A percentile compares a stretch with the other conserved stretches of the same genome.
These are phyloP conservation scores for Clarireedia monteithiana DNA, from an alignment of 2,329 filamentous ascomycete species.

Conservation along the genomic window DNA sequence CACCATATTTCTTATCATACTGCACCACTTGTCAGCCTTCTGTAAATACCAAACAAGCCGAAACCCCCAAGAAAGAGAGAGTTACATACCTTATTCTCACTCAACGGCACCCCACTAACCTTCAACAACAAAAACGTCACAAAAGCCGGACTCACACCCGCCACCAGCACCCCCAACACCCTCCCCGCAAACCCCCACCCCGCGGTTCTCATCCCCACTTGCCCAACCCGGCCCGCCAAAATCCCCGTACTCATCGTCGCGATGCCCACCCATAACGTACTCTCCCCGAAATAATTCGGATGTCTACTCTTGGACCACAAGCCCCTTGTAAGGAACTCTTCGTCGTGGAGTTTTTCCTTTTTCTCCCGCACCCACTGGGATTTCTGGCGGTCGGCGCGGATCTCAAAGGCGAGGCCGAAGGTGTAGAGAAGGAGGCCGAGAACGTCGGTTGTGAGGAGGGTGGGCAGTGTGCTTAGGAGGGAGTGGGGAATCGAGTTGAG, in stretches of 20 bases:
- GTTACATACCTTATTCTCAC: constrained; percentile 45
- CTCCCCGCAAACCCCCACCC: constrained; percentile 35
- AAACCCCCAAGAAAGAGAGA: too few species aligned
- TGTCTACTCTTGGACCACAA: constrained; percentile 54
- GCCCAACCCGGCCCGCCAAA: constrained; percentile 45
- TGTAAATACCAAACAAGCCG: not conserved
- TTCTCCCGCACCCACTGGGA: constrained; percentile 52
- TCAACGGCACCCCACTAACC: constrained; percentile 57
- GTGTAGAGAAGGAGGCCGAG: constrained; percentile 50
- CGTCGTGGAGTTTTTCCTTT: constrained; percentile 56
- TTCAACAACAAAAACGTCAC: constrained; percentile 55
- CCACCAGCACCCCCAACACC: constrained; percentile 35
- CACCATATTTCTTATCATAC: constrained; percentile 57
- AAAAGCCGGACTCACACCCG: constrained; percentile 52
- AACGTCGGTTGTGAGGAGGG: constrained; percentile 43
- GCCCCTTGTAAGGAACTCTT: constrained; percentile 57
- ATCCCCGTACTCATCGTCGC: constrained; percentile 51
- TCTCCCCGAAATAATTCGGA: constrained; percentile 69
- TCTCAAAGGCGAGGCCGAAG: constrained; percentile 52
- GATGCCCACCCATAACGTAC: constrained; percentile 60
- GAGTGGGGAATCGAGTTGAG: constrained; percentile 53
- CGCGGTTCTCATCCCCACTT: constrained; percentile 48
- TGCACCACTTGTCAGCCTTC: not conserved
- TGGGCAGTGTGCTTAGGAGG: constrained; percentile 41
- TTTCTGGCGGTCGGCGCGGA: constrained; percentile 58